Conservation (phyloP, 129 eudicot genomes). For the Helianthus tuberosus region DNA sequence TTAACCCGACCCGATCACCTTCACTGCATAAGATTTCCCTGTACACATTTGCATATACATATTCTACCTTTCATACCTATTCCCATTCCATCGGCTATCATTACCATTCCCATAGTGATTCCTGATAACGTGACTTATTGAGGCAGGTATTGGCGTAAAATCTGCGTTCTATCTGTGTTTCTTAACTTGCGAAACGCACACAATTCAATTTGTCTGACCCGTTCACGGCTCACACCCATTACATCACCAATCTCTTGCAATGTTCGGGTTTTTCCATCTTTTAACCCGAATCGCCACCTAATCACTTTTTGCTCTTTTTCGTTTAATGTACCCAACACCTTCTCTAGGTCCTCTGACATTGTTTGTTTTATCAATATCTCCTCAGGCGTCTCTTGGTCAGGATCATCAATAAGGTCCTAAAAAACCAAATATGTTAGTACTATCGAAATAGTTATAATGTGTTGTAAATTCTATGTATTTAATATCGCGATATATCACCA, state of each 20-base stretch:
- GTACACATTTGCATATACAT: constrained; percentile 30
- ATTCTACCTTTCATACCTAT: constrained; percentile 29
- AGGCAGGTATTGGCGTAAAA: constrained; percentile 61
- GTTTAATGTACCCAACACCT: constrained; percentile 62
- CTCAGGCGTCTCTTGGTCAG: constrained; percentile 78
- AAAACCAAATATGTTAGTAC: constrained; percentile 5
- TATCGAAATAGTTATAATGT: too few relatives aligned
- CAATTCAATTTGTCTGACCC: constrained; percentile 86
- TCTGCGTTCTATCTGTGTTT: constrained; percentile 68
- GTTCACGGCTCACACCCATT: constrained; percentile 92
- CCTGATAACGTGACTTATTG: constrained; percentile 26
- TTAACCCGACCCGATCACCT: constrained; percentile 10
- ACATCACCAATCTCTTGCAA: constrained; percentile 90
- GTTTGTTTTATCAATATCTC: constrained; percentile 61
- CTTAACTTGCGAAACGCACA: constrained; percentile 73
- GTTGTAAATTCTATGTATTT: too few relatives aligned
- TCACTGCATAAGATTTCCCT: constrained; percentile 32
- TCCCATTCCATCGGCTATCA: neutral
- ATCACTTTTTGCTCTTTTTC: constrained; percentile 69
- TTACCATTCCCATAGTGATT: neutral
- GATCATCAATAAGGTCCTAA: constrained; percentile 78
- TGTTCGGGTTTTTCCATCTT: constrained; percentile 70
- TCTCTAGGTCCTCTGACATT: constrained; percentile 67
- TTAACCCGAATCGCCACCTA: constrained; percentile 78
- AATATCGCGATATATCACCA: too few relatives aligned